Conservation (phyloP, 2,329 filamentous ascomycete genomes). For the Colletotrichum truncatum region DNA sequence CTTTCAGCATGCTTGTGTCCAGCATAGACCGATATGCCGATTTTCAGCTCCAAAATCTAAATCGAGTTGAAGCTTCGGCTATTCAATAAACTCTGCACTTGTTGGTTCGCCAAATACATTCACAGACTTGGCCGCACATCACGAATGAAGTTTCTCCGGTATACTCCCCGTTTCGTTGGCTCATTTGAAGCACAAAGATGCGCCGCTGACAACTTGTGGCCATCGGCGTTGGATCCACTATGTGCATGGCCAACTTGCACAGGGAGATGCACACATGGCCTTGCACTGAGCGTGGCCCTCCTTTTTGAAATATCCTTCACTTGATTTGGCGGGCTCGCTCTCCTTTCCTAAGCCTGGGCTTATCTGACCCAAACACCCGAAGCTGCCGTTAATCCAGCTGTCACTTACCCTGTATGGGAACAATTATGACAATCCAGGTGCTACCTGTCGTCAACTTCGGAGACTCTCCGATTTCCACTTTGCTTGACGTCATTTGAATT, state of each 20-base stretch:
- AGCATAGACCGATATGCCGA: too few species aligned
- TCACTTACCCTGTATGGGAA: not conserved
- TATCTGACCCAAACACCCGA: not conserved
- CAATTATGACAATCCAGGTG: not conserved
- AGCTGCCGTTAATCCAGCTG: slow-evolving; percentile 6
- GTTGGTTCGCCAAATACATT: too few species aligned
- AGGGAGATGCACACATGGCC: not conserved
- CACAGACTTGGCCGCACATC: too few species aligned
- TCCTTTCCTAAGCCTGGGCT: too few species aligned
- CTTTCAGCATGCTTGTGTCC: too few species aligned
- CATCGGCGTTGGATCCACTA: not conserved
- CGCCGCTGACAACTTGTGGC: not conserved
- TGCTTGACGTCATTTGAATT: not conserved
- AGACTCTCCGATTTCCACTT: not conserved
- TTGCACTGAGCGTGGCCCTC: not conserved
- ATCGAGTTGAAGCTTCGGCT: too few species aligned
- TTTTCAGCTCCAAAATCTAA: too few species aligned
- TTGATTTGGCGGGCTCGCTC: not conserved
- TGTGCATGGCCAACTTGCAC: not conserved
- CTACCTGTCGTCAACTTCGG: not conserved
- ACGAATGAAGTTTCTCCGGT: too few species aligned
- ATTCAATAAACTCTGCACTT: too few species aligned
- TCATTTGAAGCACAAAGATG: not conserved
- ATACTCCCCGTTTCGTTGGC: not conserved
- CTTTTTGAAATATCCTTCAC: slow-evolving; percentile 12